Evolutionary conservation across 1,284 basidiomycete species (phyloP).

Genomic region (Ustilago esculenta): DNA sequence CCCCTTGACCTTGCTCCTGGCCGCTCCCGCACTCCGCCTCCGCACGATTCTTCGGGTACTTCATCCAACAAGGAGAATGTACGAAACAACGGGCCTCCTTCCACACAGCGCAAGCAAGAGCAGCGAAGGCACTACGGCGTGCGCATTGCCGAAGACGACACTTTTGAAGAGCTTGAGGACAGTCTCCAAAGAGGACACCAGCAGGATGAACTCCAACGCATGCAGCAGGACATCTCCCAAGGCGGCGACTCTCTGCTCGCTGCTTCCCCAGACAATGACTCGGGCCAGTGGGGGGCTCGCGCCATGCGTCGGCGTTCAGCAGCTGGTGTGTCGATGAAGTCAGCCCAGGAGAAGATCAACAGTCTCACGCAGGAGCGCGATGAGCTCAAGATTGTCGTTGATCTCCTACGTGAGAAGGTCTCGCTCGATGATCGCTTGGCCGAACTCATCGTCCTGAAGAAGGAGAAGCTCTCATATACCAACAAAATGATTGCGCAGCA

Average conservation of each 20-base stretch:
- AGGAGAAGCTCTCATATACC: slow-evolving; percentile 60
- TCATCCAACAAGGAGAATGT: slow-evolving; percentile 36
- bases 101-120: slow-evolving; percentile 50
- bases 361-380: slow-evolving; percentile 61
- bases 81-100: slow-evolving; percentile 34
- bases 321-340: slow-evolving; percentile 62
- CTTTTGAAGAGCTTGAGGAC: slow-evolving; percentile 49
- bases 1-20: slow-evolving; percentile 23
- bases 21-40: slow-evolving; percentile 34
- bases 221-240: slow-evolving; percentile 51
- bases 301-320: slow-evolving; percentile 57
- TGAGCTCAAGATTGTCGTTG: slow-evolving; percentile 65
- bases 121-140: slow-evolving; percentile 47
- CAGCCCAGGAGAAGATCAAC: slow-evolving; percentile 62
- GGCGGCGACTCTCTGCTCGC: slow-evolving; percentile 42
- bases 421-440: slow-evolving; percentile 56
- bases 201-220: slow-evolving; percentile 46
- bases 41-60: slow-evolving; percentile 23
- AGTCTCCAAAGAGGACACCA: slow-evolving; percentile 42
- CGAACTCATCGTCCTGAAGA: slow-evolving; percentile 59
- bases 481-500: slow-evolving; percentile 60
- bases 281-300: slow-evolving; percentile 56
- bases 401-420: slow-evolving; percentile 62
- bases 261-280: slow-evolving; percentile 35
- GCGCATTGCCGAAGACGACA: slow-evolving; percentile 50